Evolutionary conservation across 2,329 filamentous ascomycete species (phyloP).

Genomic region (Colletotrichum sp.): DNA sequence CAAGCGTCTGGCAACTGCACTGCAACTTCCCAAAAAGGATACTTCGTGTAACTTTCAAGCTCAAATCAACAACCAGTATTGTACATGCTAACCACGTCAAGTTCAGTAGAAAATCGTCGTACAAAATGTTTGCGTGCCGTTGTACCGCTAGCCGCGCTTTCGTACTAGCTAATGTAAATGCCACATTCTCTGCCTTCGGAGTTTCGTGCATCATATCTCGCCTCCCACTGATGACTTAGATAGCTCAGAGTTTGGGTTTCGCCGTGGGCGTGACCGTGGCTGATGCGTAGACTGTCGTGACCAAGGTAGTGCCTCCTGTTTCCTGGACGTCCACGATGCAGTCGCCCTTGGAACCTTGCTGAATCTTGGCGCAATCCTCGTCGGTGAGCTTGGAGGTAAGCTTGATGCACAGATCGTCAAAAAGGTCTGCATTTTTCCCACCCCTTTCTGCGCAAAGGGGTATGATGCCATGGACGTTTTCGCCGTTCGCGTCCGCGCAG

Average conservation of each 20-base stretch:
- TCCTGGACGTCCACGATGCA: not conserved
- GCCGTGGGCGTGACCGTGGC: not conserved
- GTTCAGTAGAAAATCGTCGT: not conserved
- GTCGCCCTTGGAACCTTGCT: not conserved
- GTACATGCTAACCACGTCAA: not conserved
- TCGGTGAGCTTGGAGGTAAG: not conserved
- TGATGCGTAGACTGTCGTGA: not conserved
- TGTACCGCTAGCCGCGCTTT: not conserved
- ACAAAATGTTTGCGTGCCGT: not conserved
- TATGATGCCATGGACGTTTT: not conserved
- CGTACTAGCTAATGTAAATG: not conserved
- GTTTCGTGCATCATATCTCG: not conserved
- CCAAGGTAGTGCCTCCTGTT: not conserved
- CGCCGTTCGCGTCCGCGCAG: not conserved
- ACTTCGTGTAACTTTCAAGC: not conserved
- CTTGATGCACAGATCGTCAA: not conserved
- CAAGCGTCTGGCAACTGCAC: not conserved
- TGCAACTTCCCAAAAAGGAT: not conserved
- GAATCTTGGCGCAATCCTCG: not conserved
- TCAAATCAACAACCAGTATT: not conserved
- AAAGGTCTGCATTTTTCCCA: not conserved
- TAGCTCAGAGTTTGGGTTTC: not conserved
- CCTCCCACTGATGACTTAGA: rapidly evolving
- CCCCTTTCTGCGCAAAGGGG: not conserved
- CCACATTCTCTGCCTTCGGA: not conserved